phyloP scores from a whole-genome alignment of 768 basidiomycete genomes.

The Collybiopsis luxurians region DNA sequence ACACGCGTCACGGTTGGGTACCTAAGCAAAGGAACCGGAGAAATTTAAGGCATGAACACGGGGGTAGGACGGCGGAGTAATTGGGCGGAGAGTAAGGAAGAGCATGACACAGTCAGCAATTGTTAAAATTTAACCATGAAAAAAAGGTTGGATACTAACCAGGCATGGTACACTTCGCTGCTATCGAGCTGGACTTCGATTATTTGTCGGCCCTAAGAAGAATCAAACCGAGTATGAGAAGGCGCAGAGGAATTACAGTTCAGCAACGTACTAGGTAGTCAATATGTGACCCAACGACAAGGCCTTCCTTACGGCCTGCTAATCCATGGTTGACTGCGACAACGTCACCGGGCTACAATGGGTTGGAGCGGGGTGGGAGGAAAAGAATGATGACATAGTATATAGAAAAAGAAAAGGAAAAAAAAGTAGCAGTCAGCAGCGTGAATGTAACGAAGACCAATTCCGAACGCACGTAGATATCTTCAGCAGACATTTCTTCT shows the following conservation, averaged over 20 bases:
- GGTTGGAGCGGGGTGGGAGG: background rate
- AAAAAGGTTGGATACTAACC: slow-evolving; percentile 33
- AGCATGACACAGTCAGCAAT: background rate
- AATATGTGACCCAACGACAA: slow-evolving; percentile 73
- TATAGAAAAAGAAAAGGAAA: background rate
- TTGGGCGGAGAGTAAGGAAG: background rate
- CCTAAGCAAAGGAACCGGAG: slow-evolving; percentile 33
- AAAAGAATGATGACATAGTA: background rate
- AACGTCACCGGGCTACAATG: slow-evolving; percentile 68
- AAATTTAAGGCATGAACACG: too few relatives aligned
- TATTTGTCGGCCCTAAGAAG: slow-evolving; percentile 72
- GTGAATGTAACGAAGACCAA: background rate
- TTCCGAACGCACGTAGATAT: slow-evolving; percentile 2
- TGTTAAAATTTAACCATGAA: background rate
- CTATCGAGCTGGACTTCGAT: slow-evolving; percentile 79
- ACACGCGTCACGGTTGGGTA: slow-evolving; percentile 80
- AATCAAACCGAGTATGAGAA: background rate
- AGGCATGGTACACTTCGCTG: slow-evolving; percentile 65
- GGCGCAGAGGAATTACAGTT: background rate
- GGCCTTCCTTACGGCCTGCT: slow-evolving; percentile 69
- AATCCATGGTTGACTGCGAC: slow-evolving; percentile 69
- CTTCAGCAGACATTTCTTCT: background rate
- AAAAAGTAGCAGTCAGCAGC: background rate
- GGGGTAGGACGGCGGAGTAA: background rate
- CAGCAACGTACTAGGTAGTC: slow-evolving; percentile 59